Evolutionary conservation across 768 basidiomycete species (phyloP).

Genomic region (Aureoboletus auriporus): DNA sequence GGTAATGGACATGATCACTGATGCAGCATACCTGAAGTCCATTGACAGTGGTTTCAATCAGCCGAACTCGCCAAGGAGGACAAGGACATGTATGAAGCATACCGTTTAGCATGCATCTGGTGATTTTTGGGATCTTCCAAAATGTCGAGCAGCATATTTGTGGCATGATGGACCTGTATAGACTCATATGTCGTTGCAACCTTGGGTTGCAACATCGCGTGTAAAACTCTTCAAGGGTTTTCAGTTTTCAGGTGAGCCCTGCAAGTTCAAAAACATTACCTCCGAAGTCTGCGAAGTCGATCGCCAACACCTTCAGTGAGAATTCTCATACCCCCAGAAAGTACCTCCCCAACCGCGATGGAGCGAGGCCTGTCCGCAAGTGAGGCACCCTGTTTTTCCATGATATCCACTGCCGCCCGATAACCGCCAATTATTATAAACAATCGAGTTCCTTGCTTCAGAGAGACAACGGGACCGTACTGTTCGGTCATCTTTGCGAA

Average conservation of each 20-base stretch:
- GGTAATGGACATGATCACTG: constrained; percentile 34
- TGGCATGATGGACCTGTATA: constrained; percentile 31
- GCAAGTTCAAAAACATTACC: constrained; percentile 5
- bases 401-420: constrained; percentile 35
- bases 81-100: background rate
- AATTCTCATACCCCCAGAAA: constrained; percentile 33
- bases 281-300: constrained; percentile 27
- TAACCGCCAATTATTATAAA: constrained; percentile 24
- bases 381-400: constrained; percentile 36
- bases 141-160: constrained; percentile 33
- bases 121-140: constrained; percentile 30
- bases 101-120: constrained; percentile 33
- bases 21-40: constrained; percentile 33
- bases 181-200: constrained; percentile 30
- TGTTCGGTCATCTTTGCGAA: constrained; percentile 56
- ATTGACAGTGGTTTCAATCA: background rate
- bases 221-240: constrained; percentile 24
- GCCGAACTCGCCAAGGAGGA: background rate
- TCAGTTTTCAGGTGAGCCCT: background rate
- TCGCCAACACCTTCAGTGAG: constrained; percentile 26
- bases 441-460: constrained; percentile 39
- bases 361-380: constrained; percentile 33
- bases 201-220: constrained; percentile 32
- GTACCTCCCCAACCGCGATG: constrained; percentile 32
- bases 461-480: constrained; percentile 57